Evolutionary conservation across 257 asterid species (phyloP), one percentile per base, ranked within the genome.

Genomic region (Solanum lycopersicoides): DNA sequence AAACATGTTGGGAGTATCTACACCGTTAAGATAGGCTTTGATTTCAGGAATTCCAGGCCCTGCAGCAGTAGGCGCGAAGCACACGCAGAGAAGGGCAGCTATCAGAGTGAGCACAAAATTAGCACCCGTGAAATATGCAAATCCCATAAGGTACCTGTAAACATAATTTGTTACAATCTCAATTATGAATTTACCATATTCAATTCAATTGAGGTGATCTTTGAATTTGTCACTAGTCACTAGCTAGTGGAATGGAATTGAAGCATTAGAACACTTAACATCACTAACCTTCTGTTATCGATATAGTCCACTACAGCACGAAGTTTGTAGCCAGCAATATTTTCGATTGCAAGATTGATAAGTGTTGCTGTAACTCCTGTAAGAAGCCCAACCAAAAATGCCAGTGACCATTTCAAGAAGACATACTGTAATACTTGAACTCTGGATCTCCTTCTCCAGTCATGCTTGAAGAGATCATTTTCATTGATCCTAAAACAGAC

Each of bases 41-140:
- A 95, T 96, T 92, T 95, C 98, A 87, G 98, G 98, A 88, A 96
- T 95, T 86, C 99, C 99, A 37, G 99, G 99, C 79, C 99, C 99
- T 76, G 99, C 98, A 79, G 99, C 99, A 30, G 96, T 95, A 34
- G 99, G 99, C 72, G 99, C 99, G 75, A 95, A 96, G 63, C 90
- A 94, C 60, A 95, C 98, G 60, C 97, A 92, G 25, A 96, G 97
- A 72, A 93, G 74, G 13, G 99, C 91, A 60, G 99, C 97, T 13
- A 94, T 95, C 86, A 91, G 85, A 2, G 98, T 92, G 34, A 96
- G 92, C 35, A 92, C 83, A 88, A 96, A 91, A 91, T 96, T 96
- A 15, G 87, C 90, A 65, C 91, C 94, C 8, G 94, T 89, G 88
- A 96, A 89, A 89, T 79, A 95, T 41, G 90, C 20, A 88, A 94